Percentiles rank a stretch among this genome's conserved stretches.
These are phyloP conservation scores for Pseudozyma pruni DNA, from an alignment of 1,284 basidiomycete genomes.

Conservation along the genomic window DNA sequence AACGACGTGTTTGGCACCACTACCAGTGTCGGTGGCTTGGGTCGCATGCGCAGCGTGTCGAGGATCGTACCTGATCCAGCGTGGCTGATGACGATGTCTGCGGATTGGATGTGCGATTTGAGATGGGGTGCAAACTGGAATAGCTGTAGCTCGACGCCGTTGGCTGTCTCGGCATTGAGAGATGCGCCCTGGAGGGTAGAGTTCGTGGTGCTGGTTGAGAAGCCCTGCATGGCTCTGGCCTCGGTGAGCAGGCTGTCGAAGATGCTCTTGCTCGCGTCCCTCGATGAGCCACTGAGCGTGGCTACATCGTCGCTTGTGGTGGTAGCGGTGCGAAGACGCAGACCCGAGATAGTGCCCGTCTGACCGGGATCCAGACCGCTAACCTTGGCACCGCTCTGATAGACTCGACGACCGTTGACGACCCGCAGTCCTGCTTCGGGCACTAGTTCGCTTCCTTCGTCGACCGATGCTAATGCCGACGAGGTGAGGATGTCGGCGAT, in stretches of 20 bases:
- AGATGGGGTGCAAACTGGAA: conserved; percentile 51
- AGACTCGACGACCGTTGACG: conserved; percentile 42
- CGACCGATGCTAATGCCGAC: conserved; percentile 25
- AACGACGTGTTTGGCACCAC: conserved; percentile 88
- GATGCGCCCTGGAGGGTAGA: conserved; percentile 17
- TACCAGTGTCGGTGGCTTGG: conserved; percentile 75
- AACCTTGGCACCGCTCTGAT: conserved; percentile 25
- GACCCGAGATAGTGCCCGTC: conserved; percentile 35
- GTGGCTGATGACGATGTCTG: conserved; percentile 88
- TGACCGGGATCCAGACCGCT: conserved; percentile 38
- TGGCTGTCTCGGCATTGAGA: conserved; percentile 23
- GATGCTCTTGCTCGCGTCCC: conserved; percentile 6
- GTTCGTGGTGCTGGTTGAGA: neutral
- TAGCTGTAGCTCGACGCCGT: conserved; percentile 39
- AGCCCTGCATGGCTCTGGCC: conserved; percentile 25
- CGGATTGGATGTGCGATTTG: conserved; percentile 71
- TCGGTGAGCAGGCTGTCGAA: conserved; percentile 33
- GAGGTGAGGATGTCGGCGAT: conserved; percentile 34
- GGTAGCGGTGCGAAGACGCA: conserved; percentile 15
- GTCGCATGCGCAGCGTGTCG: conserved; percentile 77
- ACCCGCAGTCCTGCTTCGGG: conserved; percentile 45
- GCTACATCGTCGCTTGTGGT: neutral
- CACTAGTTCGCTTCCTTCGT: conserved; percentile 37
- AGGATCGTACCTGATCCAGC: conserved; percentile 95
- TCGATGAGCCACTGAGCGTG: neutral